Evolutionary conservation across 1,284 basidiomycete genomes (phyloP), one percentile per base, ranked within the genome.

Genomic region (Ustilago nuda): DNA sequence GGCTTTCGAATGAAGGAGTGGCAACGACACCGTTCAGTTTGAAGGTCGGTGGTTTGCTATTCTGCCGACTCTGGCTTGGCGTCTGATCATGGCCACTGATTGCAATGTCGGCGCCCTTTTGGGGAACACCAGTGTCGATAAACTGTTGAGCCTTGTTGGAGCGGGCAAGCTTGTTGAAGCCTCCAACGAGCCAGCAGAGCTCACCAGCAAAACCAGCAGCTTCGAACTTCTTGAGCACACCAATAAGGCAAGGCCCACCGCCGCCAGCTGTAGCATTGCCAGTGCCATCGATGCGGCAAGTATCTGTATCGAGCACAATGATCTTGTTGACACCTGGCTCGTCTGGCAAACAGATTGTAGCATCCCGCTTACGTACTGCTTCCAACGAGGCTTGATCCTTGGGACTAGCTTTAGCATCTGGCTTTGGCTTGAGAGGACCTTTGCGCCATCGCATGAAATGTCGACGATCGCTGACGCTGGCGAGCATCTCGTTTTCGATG

Each of bases 141-240:
- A 78, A 46, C 41, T 64, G 50, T 27, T 61, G 52, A 2, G 64
- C 76, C 32, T 59, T 61, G 32, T 61, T 63, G 27, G 71, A 74
- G 19, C 67, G 72, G 11, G 56, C 65, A 11, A 78, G 68, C 61
- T 66, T 66, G 55, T 79, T 79, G 66, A 84, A 86, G 33, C 85
- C 85, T 9, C 84, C 85, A 23, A 73, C 72, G 1, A 86, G 73
- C 84, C 84, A 86, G 62, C 77, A 70, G 11, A 86, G 72, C 48
- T 79, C 72, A 32, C 83, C 85, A 0, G 67, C 68, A 52, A 76
- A 85, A 1, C 80, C 80, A 11, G 81, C 83, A 1, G 67, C 69
- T 30, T 80, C 76, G 45, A 86, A 86, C 58, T 86, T 86, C 56
- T 79, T 78, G 50, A 86, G 79, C 35, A 86, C 51, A 19, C 84